These are phyloP conservation scores for Bryopsis sp. DNA, from an alignment of 139 green algal species.

Conservation along the genomic window DNA sequence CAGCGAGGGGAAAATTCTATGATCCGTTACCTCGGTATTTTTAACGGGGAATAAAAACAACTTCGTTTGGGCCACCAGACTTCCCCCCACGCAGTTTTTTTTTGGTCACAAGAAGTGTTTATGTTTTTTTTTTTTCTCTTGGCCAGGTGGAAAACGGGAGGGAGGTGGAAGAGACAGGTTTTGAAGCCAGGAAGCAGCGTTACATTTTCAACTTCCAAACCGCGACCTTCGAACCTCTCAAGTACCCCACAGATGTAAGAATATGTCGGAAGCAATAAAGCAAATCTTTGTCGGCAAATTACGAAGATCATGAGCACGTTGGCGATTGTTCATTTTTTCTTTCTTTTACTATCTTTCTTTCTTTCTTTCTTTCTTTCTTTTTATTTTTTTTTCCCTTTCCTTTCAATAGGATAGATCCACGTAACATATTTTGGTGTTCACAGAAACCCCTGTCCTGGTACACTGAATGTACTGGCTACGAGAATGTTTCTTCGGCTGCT, in stretches of 20 bases:
- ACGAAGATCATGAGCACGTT: too few relatives aligned
- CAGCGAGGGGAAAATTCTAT: neutral
- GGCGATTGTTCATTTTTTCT: too few relatives aligned
- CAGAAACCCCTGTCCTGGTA: conserved; percentile 16
- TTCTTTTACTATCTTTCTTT: neutral
- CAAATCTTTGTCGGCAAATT: too few relatives aligned
- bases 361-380: neutral
- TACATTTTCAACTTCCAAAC: conserved; percentile 46
- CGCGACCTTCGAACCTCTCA: conserved; percentile 56
- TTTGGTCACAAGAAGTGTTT: too few relatives aligned
- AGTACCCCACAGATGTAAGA: conserved; percentile 47
- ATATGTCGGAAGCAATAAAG: too few relatives aligned
- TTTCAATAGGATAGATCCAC: neutral
- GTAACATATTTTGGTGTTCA: neutral
- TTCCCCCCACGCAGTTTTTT: too few relatives aligned
- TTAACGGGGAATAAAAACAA: too few relatives aligned
- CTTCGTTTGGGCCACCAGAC: too few relatives aligned
- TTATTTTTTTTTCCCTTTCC: neutral
- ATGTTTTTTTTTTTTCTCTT: too few relatives aligned
- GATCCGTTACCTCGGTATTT: conserved; percentile 25
- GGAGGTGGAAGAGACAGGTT: conserved; percentile 45
- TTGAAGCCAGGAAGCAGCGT: conserved; percentile 70
- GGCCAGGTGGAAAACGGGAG: too few relatives aligned
- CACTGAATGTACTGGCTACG: neutral
- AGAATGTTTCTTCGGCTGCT: conserved; percentile 19